Evolutionary conservation across 2,329 filamentous ascomycete genomes (phyloP).

Genomic region (Ascochyta fabae): DNA sequence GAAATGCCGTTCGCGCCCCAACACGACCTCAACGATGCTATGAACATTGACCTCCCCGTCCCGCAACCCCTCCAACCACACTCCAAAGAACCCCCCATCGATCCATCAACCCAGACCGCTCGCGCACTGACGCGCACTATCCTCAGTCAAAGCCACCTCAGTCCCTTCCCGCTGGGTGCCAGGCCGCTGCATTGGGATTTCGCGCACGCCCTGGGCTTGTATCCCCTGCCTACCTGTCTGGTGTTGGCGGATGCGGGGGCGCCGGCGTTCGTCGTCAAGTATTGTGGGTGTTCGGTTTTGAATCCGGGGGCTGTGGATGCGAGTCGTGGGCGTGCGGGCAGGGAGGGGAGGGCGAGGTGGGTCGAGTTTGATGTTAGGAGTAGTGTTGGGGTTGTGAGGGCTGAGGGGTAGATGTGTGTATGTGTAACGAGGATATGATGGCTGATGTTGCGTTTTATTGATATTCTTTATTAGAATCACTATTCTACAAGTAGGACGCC

Average conservation of each 20-base stretch:
- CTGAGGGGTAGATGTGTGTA: constrained; percentile 23
- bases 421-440: background rate
- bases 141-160: constrained; percentile 86
- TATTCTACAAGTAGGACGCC: constrained; percentile 19
- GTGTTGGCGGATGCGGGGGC: constrained; percentile 83
- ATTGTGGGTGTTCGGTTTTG: constrained; percentile 94
- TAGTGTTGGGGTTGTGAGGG: constrained; percentile 34
- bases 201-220: constrained; percentile 76
- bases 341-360: constrained; percentile 75
- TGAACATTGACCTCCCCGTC: constrained; percentile 55
- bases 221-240: constrained; percentile 85
- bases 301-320: constrained; percentile 81
- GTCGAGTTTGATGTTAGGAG: constrained; percentile 72
- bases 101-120: constrained; percentile 57
- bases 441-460: too few relatives aligned
- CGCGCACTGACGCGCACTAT: constrained; percentile 88
- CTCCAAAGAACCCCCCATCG: constrained; percentile 25
- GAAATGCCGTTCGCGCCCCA: constrained; percentile 40
- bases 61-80: constrained; percentile 23
- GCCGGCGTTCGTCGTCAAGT: constrained; percentile 84
- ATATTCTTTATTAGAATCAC: too few relatives aligned
- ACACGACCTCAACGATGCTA: constrained; percentile 48
- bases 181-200: constrained; percentile 93
- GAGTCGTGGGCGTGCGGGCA: constrained; percentile 65
- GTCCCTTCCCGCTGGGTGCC: constrained; percentile 80